Evolutionary conservation across 345 rosid genomes (phyloP).

Genomic region (Lumnitzera littorea): DNA sequence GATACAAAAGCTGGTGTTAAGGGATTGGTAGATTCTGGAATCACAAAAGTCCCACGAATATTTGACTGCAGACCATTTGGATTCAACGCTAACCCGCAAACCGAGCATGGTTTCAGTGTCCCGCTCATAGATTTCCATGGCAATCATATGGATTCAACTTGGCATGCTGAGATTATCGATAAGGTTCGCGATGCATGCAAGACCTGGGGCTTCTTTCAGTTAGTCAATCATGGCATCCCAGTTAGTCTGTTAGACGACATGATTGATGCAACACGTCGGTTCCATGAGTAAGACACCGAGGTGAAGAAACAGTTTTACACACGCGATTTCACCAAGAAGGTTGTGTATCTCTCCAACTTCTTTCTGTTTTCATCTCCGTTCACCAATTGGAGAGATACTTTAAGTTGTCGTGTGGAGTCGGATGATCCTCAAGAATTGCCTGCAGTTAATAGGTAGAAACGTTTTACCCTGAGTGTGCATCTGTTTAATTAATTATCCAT

Average conservation of each 20-base stretch:
- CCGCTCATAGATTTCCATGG: conserved; percentile 12
- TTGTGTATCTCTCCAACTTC: no score
- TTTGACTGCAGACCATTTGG: conserved; percentile 1
- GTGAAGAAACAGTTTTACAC: no score
- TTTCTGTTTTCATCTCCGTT: no score
- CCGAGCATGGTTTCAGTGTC: not conserved
- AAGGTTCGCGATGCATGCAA: conserved; percentile 6
- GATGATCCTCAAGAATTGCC: no score
- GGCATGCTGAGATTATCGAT: not conserved
- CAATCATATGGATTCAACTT: not conserved
- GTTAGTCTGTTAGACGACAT: conserved; percentile 9
- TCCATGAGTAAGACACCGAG: no score
- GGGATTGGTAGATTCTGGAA: conserved; percentile 11
- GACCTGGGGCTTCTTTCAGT: conserved; percentile 22
- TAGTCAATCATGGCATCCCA: conserved; percentile 16
- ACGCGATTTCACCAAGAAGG: no score
- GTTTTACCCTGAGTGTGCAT: no score
- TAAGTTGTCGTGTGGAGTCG: no score
- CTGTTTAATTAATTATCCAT: no score
- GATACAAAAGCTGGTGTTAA: conserved; percentile 12
- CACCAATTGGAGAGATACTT: no score
- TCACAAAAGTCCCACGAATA: conserved; percentile 9
- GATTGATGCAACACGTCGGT: not conserved
- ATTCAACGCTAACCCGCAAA: not conserved
- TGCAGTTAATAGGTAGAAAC: no score